These are phyloP conservation scores for Kockiozyma suomiensis DNA, from an alignment of 805 yeast genomes.

Conservation along the genomic window DNA sequence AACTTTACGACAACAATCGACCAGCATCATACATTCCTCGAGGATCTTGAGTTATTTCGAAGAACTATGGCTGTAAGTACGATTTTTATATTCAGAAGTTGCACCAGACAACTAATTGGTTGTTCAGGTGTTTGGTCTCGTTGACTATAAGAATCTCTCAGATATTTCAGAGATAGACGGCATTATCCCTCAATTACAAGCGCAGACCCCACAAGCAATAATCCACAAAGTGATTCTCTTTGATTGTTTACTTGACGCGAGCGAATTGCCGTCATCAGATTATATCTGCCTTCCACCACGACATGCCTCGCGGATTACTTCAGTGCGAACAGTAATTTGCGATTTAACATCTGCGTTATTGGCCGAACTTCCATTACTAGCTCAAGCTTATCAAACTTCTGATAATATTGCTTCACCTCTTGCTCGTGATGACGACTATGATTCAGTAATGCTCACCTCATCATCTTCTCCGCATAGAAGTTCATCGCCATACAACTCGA, in stretches of 20 bases:
- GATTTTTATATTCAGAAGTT: not conserved
- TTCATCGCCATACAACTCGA: slow-evolving; percentile 19
- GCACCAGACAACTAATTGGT: not conserved
- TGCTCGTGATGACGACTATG: slow-evolving; percentile 34
- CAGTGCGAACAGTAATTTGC: slow-evolving; percentile 57
- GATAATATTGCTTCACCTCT: slow-evolving; percentile 35
- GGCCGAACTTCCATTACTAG: slow-evolving; percentile 60
- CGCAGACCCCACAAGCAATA: slow-evolving; percentile 54
- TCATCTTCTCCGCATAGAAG: slow-evolving; percentile 2
- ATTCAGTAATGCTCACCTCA: slow-evolving; percentile 19
- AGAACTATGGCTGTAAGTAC: slow-evolving; percentile 62
- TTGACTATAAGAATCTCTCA: slow-evolving; percentile 39
- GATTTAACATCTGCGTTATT: slow-evolving; percentile 70
- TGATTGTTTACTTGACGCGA: slow-evolving; percentile 44
- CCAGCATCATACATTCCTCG: slow-evolving; percentile 64
- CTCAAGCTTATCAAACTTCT: slow-evolving; percentile 43
- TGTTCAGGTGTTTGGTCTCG: slow-evolving; percentile 48
- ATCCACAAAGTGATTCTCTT: slow-evolving; percentile 60
- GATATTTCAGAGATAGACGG: slow-evolving; percentile 38
- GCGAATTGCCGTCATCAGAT: slow-evolving; percentile 24
- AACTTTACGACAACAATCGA: slow-evolving; percentile 55
- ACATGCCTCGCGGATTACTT: slow-evolving; percentile 42
- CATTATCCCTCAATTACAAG: slow-evolving; percentile 48
- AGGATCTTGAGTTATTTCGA: slow-evolving; percentile 88
- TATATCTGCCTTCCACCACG: slow-evolving; percentile 30